Evolutionary conservation across 169 alveolate genomes (phyloP), one percentile per base, ranked within the genome.

Genomic region (Blepharisma undulans): DNA sequence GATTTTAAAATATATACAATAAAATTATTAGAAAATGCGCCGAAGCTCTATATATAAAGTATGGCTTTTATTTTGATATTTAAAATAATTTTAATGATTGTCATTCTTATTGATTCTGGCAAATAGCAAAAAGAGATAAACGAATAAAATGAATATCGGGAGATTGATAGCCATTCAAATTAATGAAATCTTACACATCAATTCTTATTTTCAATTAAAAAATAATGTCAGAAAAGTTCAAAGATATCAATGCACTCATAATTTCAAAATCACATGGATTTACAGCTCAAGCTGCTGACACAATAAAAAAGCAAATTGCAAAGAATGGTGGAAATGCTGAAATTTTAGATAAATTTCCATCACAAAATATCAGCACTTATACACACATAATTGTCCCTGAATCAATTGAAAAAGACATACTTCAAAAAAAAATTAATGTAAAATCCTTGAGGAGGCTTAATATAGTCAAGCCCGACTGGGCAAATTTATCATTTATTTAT

Each of bases 291-390:
- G 21, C 86, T 4, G 86, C 71, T 0, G 18, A 12, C 29, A 32
- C 27, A 25, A 78, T 78, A 27, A 32, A 25, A 32, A 78, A 1
- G 7, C 21, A 78, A 25, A 27, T 78, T 10, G 86, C 21, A 5
- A 22, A 78, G 34, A 14, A 78, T 21, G 86, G 86, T 10, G 86
- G 86, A 25, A 78, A 8, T 29, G 86, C 86, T 10, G 60, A 78
- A 14, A 25, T 78, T 32, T 78, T 2, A 25, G 34, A 14, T 10
- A 10, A 10, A 21, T 7, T 8, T 10, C 7, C 8, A 25, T 10
- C 14, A 48, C 7, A 48, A 5, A 21, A 78, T 4, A 25, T 78
- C 61, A 29, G 10, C 6, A 22, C n/a, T 14, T 29, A 27, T 3
- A 29, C 86, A 29, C 60, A 14, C 6, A 22, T 78, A 25, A 78